phyloP scores from a whole-genome alignment of 2,329 filamentous ascomycete species.

The Paramyrothecium sp. region DNA sequence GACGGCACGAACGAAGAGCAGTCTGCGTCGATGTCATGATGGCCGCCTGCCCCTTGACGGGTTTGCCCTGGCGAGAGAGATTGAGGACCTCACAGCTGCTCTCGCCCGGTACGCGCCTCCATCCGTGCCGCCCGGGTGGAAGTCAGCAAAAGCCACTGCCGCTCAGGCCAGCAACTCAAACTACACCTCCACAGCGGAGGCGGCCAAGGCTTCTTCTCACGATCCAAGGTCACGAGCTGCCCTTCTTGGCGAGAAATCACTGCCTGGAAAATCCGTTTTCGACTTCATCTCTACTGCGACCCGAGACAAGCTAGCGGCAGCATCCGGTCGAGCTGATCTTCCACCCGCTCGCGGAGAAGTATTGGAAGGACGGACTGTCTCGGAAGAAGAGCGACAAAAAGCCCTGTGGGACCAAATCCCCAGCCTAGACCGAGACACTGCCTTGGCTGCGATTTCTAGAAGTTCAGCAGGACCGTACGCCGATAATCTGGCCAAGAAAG shows the following conservation, averaged over 20 bases:
- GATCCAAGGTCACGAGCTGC: conserved; percentile 76
- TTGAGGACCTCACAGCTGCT: conserved; percentile 32
- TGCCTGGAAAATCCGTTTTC: conserved; percentile 94
- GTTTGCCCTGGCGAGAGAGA: conserved; percentile 66
- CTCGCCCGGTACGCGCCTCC: conserved; percentile 58
- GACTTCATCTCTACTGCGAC: conserved; percentile 82
- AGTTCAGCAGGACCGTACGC: conserved; percentile 72
- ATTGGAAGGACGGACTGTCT: conserved; percentile 61
- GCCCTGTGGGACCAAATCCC: conserved; percentile 60
- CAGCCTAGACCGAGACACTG: conserved; percentile 63
- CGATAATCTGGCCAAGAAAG: conserved; percentile 75
- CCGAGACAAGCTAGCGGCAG: conserved; percentile 72
- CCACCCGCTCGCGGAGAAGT: conserved; percentile 76
- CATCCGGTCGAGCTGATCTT: conserved; percentile 73
- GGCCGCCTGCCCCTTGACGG: conserved; percentile 77
- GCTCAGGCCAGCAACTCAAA: conserved; percentile 5
- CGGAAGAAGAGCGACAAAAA: conserved; percentile 61
- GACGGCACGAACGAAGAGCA: conserved; percentile 24
- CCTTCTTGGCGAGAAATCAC: conserved; percentile 70
- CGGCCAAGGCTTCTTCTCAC: conserved; percentile 72
- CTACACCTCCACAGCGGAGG: conserved; percentile 71
- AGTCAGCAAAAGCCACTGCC: conserved; percentile 49
- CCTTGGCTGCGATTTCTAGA: conserved; percentile 66
- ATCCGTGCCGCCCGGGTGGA: conserved; percentile 72
- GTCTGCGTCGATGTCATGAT: conserved; percentile 70